Evolutionary conservation across 2,329 filamentous ascomycete species (phyloP).

Genomic region (Lecanicillium sp.): DNA sequence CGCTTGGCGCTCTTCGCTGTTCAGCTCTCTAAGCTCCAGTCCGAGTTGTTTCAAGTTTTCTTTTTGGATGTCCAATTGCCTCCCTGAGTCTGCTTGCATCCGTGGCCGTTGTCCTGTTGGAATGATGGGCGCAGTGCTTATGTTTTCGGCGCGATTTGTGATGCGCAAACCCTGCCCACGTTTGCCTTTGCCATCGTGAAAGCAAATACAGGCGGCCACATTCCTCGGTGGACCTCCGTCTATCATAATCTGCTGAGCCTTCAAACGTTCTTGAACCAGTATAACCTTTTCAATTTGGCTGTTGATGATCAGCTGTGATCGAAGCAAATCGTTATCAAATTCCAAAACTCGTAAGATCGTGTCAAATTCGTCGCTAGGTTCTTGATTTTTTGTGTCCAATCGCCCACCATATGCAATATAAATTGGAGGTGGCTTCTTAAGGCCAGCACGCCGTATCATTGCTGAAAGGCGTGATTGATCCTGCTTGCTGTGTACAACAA

Average conservation of each 20-base stretch:
- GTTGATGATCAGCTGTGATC: constrained; percentile 76
- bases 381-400: constrained; percentile 37
- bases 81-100: constrained; percentile 72
- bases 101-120: constrained; percentile 48
- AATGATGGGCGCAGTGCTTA: constrained; percentile 32
- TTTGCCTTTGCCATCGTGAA: constrained; percentile 48
- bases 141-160: constrained; percentile 31
- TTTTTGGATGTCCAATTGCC: constrained; percentile 49
- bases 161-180: constrained; percentile 54
- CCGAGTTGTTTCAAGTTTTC: constrained; percentile 45
- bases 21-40: constrained; percentile 43
- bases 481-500: constrained; percentile 69
- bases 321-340: constrained; percentile 71
- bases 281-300: constrained; percentile 77
- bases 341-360: constrained; percentile 76
- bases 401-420: constrained; percentile 27
- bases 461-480: constrained; percentile 63
- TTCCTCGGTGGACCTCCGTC: constrained; percentile 54
- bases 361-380: constrained; percentile 64
- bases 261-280: constrained; percentile 58
- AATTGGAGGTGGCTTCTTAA: constrained; percentile 34
- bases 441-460: constrained; percentile 55
- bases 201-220: constrained; percentile 63
- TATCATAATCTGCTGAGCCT: constrained; percentile 64
- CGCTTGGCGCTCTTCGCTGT: constrained; percentile 37